These are phyloP conservation scores for Talaromyces proteolyticus DNA, from an alignment of 495 filamentous ascomycete genomes.

Conservation along the genomic window DNA sequence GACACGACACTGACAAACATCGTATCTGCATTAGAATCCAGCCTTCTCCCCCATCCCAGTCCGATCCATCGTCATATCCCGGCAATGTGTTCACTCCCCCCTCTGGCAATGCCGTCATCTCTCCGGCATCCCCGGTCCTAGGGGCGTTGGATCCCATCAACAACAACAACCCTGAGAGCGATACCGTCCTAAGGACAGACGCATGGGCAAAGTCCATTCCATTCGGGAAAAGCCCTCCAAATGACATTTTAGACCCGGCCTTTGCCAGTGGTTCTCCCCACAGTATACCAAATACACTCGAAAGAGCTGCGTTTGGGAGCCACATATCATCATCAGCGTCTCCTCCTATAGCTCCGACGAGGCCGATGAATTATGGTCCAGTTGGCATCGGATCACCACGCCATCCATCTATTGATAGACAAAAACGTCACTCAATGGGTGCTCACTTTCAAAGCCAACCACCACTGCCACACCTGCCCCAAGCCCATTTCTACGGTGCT, in stretches of 20 bases:
- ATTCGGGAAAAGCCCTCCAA: slow-evolving; percentile 44
- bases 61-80: slow-evolving; percentile 31
- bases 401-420: slow-evolving; percentile 34
- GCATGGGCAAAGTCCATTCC: slow-evolving; percentile 46
- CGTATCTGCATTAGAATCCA: slow-evolving; percentile 18
- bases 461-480: slow-evolving; percentile 77
- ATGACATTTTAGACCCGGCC: slow-evolving; percentile 35
- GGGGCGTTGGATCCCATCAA: slow-evolving; percentile 32
- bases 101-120: slow-evolving; percentile 25
- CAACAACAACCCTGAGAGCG: slow-evolving; percentile 22
- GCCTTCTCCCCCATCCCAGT: slow-evolving; percentile 21
- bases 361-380: slow-evolving; percentile 37
- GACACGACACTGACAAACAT: not conserved
- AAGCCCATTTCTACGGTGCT: slow-evolving; percentile 62
- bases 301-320: slow-evolving; percentile 36
- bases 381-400: slow-evolving; percentile 27
- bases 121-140: slow-evolving; percentile 38
- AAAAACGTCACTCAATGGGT: slow-evolving; percentile 39
- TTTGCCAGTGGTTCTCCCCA: slow-evolving; percentile 38
- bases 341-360: slow-evolving; percentile 32
- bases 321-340: slow-evolving; percentile 43
- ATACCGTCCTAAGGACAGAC: slow-evolving; percentile 33
- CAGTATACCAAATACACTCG: slow-evolving; percentile 29
- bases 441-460: slow-evolving; percentile 42
- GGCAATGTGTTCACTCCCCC: slow-evolving; percentile 20